Conservation (phyloP, 768 basidiomycete genomes). For the Podaxis mareebaensis region DNA sequence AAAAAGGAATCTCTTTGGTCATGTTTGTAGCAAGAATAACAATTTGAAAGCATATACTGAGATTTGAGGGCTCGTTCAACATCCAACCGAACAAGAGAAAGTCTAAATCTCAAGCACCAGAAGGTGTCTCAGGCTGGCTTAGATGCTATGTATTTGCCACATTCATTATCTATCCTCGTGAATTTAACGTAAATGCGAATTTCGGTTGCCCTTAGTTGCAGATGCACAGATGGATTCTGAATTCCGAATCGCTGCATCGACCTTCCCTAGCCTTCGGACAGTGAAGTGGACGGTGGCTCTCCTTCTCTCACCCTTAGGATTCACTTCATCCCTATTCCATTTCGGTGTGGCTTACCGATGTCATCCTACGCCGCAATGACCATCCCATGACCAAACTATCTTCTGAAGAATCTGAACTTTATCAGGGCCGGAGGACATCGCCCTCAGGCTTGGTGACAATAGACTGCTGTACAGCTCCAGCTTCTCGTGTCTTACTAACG, state of each 20-base stretch:
- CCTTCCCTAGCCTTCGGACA: background rate
- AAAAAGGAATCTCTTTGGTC: constrained; percentile 14
- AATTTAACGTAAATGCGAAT: background rate
- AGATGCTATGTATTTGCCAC: background rate
- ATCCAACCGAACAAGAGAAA: constrained; percentile 11
- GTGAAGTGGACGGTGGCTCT: background rate
- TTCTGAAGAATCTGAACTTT: background rate
- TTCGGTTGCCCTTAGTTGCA: background rate
- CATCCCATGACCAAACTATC: background rate
- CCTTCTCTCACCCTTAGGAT: background rate
- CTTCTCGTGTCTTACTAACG: background rate
- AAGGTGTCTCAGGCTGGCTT: background rate
- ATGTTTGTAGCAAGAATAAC: constrained; percentile 11
- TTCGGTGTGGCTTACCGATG: background rate
- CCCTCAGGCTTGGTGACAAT: no score
- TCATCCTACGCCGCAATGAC: constrained; percentile 6
- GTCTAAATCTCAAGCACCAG: background rate
- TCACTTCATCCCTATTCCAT: background rate
- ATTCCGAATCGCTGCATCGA: background rate
- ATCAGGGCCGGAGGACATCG: background rate
- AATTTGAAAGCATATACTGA: background rate
- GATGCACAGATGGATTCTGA: background rate
- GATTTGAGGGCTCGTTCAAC: background rate
- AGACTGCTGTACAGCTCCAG: background rate
- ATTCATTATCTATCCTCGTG: background rate